A percentile compares a stretch with the other conserved stretches of the same genome.
phyloP scores from a whole-genome alignment of 2,329 filamentous ascomycete genomes.

The Pseudomassariella vexata region DNA sequence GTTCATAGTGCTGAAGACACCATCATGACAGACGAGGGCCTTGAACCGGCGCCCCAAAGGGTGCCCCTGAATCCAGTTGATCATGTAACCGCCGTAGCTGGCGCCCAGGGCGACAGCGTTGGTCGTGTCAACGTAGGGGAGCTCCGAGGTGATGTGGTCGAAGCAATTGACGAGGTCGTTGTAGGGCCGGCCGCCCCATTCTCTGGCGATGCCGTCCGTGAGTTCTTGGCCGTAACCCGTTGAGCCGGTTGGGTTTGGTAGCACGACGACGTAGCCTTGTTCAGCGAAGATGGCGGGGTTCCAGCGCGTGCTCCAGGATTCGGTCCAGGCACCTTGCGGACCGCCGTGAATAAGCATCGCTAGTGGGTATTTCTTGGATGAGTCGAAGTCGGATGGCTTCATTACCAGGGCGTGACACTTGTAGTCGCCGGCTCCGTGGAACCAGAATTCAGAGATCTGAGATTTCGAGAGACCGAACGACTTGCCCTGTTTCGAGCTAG shows the following conservation, averaged over 20 bases:
- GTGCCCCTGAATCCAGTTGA: constrained; percentile 90
- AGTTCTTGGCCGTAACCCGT: constrained; percentile 78
- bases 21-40: constrained; percentile 83
- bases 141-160: constrained; percentile 62
- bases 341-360: constrained; percentile 79
- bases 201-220: constrained; percentile 66
- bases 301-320: constrained; percentile 76
- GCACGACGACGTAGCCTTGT: constrained; percentile 78
- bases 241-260: constrained; percentile 77
- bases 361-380: constrained; percentile 69
- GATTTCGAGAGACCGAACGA: constrained; percentile 58
- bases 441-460: constrained; percentile 67
- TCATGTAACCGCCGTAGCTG: constrained; percentile 71
- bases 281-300: constrained; percentile 83
- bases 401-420: constrained; percentile 66
- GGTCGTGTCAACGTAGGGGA: constrained; percentile 63
- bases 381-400: constrained; percentile 62
- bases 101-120: constrained; percentile 70
- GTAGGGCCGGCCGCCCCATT: constrained; percentile 86
- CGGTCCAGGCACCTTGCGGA: constrained; percentile 69
- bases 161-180: constrained; percentile 74
- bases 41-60: constrained; percentile 78
- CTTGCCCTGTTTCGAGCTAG: constrained; percentile 47
- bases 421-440: constrained; percentile 55
- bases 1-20: constrained; percentile 68